Evolutionary conservation across 2,329 filamentous ascomycete species (phyloP), one percentile per base, ranked within the genome.

Genomic region (Colletotrichum costaricense): DNA sequence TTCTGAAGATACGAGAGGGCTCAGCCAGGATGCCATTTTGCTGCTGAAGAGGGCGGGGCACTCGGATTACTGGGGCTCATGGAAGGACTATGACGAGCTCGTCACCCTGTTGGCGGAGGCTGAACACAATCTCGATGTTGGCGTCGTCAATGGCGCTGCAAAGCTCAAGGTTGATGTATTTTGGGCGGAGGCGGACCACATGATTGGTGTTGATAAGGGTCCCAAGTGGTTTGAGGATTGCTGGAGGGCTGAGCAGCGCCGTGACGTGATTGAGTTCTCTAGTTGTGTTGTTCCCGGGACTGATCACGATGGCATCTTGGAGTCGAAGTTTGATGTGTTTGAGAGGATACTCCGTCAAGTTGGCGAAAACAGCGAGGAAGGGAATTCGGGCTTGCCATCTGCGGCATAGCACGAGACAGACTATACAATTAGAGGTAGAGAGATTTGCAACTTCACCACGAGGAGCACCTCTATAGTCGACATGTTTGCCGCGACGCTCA

Each of bases 1-100:
- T 55, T 57, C 65, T 2, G 78, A 79, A 30, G 74, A 74, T 8
- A 71, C 80, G 22, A 33, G 67, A 8, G 80, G 81, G 14, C 60
- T 81, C 3, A 77, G 78, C 33, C 64, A 75, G 33, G 80, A 81
- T 11, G 77, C 79, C 8, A 38, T 79, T 26, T 52, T 82, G 59
- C 68, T 81, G 14, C 69, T 81, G 78, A 76, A 78, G 38, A 78
- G 78, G 67, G 73, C 52, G 7, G 69, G 54, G 7, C 73, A 68
- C 33, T 28, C 28, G 9, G 59, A 55, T 2, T 77, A 75, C 9
- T 82, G 80, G 80, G 66, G 78, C 16, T 76, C 78, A 26, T 82
- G 81, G 81, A 76, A 74, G 5, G 78, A 81, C 59, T 80, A 79
- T 63, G 79, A 82, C 56, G 63, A 24, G n/a, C 64, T 79, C 22